Conservation (phyloP, 2,329 filamentous ascomycete species). For the Alternaria infectoria region DNA sequence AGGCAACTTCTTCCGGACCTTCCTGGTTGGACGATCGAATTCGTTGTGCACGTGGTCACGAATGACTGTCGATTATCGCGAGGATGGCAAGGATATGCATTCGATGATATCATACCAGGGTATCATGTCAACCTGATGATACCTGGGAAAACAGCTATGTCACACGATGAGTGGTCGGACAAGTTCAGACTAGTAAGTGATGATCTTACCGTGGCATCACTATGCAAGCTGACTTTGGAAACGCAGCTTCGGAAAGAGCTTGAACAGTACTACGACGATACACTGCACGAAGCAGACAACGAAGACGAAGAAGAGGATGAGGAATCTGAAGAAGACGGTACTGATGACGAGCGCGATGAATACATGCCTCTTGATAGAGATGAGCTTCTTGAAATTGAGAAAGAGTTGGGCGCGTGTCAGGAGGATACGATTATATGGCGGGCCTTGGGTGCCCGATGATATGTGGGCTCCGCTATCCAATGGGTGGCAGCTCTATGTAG, state of each 20-base stretch:
- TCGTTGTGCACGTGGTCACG: not conserved
- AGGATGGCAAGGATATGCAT: not conserved
- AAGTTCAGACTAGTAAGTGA: not conserved
- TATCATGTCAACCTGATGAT: not conserved
- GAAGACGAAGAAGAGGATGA: not conserved
- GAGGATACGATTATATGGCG: not conserved
- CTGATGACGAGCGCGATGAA: not conserved
- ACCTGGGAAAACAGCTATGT: not conserved
- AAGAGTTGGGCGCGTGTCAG: not conserved
- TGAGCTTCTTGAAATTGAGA: not conserved
- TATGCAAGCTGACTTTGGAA: not conserved
- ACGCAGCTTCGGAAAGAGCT: not conserved
- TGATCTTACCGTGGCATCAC: not conserved
- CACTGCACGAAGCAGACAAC: not conserved
- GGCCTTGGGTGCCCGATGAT: not conserved
- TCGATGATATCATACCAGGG: not conserved
- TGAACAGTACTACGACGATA: not conserved
- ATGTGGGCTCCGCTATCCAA: not conserved
- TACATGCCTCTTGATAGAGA: not conserved
- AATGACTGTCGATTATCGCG: not conserved
- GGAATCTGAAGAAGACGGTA: not conserved
- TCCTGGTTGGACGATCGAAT: not conserved
- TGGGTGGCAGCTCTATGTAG: not conserved
- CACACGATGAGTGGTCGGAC: not conserved
- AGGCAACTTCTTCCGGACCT: not conserved